phyloP scores from a whole-genome alignment of 2,329 filamentous ascomycete genomes.

The Pyrenochaeta sp. region DNA sequence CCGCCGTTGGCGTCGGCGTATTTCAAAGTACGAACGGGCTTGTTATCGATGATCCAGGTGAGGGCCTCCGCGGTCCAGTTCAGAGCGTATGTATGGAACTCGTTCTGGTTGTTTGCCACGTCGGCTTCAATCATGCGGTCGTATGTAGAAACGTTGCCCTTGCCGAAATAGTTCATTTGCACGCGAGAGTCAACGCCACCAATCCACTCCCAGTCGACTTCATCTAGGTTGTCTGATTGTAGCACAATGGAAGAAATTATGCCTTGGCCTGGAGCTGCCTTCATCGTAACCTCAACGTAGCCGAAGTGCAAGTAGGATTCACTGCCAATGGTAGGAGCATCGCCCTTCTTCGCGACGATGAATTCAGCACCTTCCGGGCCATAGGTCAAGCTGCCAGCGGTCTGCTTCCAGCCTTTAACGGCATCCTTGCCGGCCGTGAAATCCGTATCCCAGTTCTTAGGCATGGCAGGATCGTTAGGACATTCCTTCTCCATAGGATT shows the following conservation, averaged over 20 bases:
- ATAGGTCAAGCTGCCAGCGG: constrained; percentile 55
- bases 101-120: constrained; percentile 64
- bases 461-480: constrained; percentile 55
- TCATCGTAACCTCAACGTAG: constrained; percentile 78
- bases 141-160: constrained; percentile 74
- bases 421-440: constrained; percentile 53
- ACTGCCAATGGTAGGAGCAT: constrained; percentile 74
- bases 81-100: constrained; percentile 74
- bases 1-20: constrained; percentile 66
- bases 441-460: constrained; percentile 51
- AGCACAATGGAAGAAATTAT: constrained; percentile 85
- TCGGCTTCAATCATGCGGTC: constrained; percentile 72
- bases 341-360: constrained; percentile 56
- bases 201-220: constrained; percentile 87
- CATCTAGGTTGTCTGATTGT: constrained; percentile 83
- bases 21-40: constrained; percentile 69
- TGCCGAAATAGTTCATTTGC: constrained; percentile 80
- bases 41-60: constrained; percentile 75
- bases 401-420: constrained; percentile 50
- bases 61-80: constrained; percentile 74
- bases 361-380: constrained; percentile 58
- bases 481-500: constrained; percentile 55
- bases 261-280: constrained; percentile 76
- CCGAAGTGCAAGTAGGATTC: constrained; percentile 88
- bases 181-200: constrained; percentile 70